Percentiles rank a stretch among this genome's conserved stretches.
phyloP scores from a whole-genome alignment of 2,329 filamentous ascomycete species.

The Diaporthe batatas region DNA sequence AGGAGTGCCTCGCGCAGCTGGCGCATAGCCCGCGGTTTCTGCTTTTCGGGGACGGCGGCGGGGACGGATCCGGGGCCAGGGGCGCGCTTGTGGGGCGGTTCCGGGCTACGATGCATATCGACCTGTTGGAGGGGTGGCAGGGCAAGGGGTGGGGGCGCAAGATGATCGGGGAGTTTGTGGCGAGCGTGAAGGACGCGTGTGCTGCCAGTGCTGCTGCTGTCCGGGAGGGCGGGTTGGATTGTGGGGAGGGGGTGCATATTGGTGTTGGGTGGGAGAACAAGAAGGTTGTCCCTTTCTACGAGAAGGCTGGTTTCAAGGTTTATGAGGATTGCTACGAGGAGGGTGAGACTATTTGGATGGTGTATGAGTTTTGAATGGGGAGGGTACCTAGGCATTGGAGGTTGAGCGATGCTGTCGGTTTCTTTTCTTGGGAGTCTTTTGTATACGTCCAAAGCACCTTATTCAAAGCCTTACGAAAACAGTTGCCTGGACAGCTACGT shows the following conservation, averaged over 20 bases:
- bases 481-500: no score
- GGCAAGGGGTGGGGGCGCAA: slow-evolving; percentile 59
- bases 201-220: no score
- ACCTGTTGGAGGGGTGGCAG: slow-evolving; percentile 59
- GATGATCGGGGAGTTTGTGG: slow-evolving; percentile 58
- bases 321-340: slow-evolving; percentile 51
- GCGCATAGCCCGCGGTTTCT: slow-evolving; percentile 58
- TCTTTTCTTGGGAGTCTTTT: background rate
- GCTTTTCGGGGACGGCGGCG: slow-evolving; percentile 50
- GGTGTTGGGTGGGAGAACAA: slow-evolving; percentile 61
- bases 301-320: slow-evolving; percentile 60
- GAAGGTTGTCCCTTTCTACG: slow-evolving; percentile 63
- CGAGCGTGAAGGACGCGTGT: slow-evolving; percentile 51
- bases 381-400: background rate
- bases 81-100: slow-evolving; percentile 52
- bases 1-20: slow-evolving; percentile 55
- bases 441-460: no score
- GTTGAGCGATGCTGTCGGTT: background rate
- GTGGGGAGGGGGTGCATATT: slow-evolving; percentile 57
- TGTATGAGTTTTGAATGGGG: background rate
- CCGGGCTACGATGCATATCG: slow-evolving; percentile 64
- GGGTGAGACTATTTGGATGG: slow-evolving; percentile 42
- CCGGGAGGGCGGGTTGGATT: slow-evolving; percentile 42
- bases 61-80: slow-evolving; percentile 50
- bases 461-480: no score